phyloP scores from a whole-genome alignment of 257 asterid species.

The Nicotiana tabacum region DNA sequence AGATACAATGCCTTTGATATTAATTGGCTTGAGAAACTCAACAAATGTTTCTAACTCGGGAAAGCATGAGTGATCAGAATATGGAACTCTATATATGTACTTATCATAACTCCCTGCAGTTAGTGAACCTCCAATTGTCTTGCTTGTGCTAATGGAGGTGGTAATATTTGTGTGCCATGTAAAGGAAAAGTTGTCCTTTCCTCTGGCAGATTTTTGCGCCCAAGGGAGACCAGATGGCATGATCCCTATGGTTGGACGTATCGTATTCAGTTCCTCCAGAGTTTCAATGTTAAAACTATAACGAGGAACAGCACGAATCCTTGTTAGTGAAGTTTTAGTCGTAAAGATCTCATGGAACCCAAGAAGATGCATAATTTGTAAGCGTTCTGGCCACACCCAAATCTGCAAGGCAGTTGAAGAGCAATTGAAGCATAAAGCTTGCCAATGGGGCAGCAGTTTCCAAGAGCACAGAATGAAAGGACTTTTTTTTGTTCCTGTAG shows the following conservation, averaged over 20 bases:
- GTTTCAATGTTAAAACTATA: slow-evolving; percentile 76
- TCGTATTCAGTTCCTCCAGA: slow-evolving; percentile 51
- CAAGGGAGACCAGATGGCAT: slow-evolving; percentile 94
- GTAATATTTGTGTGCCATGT: slow-evolving; percentile 6
- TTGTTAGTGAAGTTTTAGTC: slow-evolving; percentile 67
- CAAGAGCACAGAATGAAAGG: neutral
- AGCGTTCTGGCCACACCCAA: slow-evolving; percentile 96
- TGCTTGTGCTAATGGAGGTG: slow-evolving; percentile 17
- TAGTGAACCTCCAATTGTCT: slow-evolving; percentile 20
- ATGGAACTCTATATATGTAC: slow-evolving; percentile 59
- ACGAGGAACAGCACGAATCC: slow-evolving; percentile 91
- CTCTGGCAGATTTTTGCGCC: slow-evolving; percentile 29
- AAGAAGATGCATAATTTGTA: slow-evolving; percentile 79
- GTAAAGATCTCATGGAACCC: slow-evolving; percentile 63
- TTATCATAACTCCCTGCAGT: slow-evolving; percentile 27
- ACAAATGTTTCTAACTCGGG: slow-evolving; percentile 69
- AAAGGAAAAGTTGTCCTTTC: slow-evolving; percentile 11
- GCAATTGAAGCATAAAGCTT: slow-evolving; percentile 3
- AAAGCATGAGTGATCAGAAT: slow-evolving; percentile 85
- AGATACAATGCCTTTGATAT: slow-evolving; percentile 64
- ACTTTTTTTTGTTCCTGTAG: neutral
- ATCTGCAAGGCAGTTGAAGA: slow-evolving; percentile 41
- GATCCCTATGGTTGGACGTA: slow-evolving; percentile 72
- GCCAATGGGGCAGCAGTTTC: neutral
- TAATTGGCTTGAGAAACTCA: slow-evolving; percentile 62